phyloP scores from a whole-genome alignment of 1,139 yeast genomes.

The Taiozyma onychis region DNA sequence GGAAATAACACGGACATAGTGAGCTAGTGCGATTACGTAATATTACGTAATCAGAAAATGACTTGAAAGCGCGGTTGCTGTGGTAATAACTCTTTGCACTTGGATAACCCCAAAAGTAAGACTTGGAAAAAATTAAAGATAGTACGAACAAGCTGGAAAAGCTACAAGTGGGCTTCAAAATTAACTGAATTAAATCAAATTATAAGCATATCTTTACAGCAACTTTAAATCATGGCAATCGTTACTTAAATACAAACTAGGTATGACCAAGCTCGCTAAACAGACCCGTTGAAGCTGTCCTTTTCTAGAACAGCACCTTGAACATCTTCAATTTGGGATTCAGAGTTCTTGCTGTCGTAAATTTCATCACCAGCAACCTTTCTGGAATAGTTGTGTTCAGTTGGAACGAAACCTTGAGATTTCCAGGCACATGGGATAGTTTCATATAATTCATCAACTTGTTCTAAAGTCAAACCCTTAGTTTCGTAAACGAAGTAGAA shows the following conservation, averaged over 20 bases:
- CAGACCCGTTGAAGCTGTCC: not conserved
- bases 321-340: constrained; percentile 4
- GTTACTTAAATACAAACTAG: not conserved
- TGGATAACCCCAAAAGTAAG: too few species aligned
- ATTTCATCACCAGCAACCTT: constrained; percentile 9
- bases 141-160: not conserved
- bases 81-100: too few species aligned
- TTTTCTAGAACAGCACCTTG: constrained; percentile 3
- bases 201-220: not conserved
- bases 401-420: constrained; percentile 40
- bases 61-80: too few species aligned
- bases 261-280: not conserved
- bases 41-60: too few species aligned
- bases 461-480: constrained; percentile 59
- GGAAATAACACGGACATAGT: too few species aligned
- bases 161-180: not conserved
- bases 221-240: not conserved
- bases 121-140: too few species aligned
- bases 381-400: constrained; percentile 30
- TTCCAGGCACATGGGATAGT: constrained; percentile 35
- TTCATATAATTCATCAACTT: constrained; percentile 53
- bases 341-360: constrained; percentile 5
- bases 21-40: too few species aligned
- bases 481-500: constrained; percentile 59
- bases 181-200: too few species aligned